These are phyloP conservation scores for Penicillium sp. DNA, from an alignment of 2,329 filamentous ascomycete species.

Conservation along the genomic window DNA sequence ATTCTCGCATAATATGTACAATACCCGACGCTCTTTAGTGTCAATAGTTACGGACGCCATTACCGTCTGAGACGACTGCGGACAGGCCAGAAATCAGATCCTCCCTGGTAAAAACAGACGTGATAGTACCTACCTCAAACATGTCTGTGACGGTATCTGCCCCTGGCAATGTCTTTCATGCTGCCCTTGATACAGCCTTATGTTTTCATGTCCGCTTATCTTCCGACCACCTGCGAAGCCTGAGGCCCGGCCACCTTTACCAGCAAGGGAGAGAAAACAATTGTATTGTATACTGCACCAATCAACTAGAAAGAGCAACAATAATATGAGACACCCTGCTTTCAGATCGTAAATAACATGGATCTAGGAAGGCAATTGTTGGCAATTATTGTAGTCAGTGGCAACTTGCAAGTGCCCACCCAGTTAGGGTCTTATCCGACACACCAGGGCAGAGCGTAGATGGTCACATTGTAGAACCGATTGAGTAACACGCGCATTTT, in stretches of 20 bases:
- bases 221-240: not conserved
- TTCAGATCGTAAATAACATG: not conserved
- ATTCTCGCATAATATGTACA: too few relatives aligned
- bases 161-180: not conserved
- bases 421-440: not conserved
- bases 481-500: too few relatives aligned
- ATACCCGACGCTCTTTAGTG: too few relatives aligned
- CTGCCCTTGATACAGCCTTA: slow-evolving; percentile 10
- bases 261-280: slow-evolving; percentile 20
- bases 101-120: not conserved
- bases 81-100: not conserved
- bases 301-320: not conserved
- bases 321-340: slow-evolving; percentile 2
- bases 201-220: slow-evolving; percentile 12
- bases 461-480: not conserved
- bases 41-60: too few relatives aligned
- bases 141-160: not conserved
- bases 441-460: not conserved
- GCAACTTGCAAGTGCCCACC: too few relatives aligned
- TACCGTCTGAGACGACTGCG: too few relatives aligned
- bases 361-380: slow-evolving; percentile 14
- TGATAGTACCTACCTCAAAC: not conserved
- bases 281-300: not conserved
- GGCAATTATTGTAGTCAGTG: slow-evolving; percentile 5
- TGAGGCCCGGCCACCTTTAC: slow-evolving; percentile 18